Conservation (phyloP, 1,284 basidiomycete genomes). For the Tilletia horrida region DNA sequence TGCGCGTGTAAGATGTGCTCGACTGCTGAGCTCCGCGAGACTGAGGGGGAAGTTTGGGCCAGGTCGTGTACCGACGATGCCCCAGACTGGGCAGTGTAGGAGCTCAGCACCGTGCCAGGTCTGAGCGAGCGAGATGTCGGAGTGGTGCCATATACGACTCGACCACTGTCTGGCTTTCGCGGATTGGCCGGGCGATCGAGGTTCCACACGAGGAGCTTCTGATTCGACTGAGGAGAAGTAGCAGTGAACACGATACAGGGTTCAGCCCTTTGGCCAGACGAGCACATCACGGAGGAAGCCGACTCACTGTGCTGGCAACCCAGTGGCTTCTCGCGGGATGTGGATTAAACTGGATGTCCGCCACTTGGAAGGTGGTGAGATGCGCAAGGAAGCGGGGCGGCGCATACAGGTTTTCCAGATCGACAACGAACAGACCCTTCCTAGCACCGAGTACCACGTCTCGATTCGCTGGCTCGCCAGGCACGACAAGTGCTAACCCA, state of each 20-base stretch:
- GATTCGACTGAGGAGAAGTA: constrained; percentile 63
- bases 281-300: neutral
- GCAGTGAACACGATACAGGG: neutral
- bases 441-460: constrained; percentile 59
- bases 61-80: constrained; percentile 20
- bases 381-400: constrained; percentile 90
- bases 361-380: constrained; percentile 93
- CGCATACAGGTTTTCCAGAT: constrained; percentile 79
- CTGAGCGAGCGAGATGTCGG: constrained; percentile 27
- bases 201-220: constrained; percentile 97
- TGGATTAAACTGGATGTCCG: constrained; percentile 91
- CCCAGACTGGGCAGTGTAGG: constrained; percentile 20
- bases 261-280: neutral
- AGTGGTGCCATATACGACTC: constrained; percentile 23
- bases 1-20: constrained; percentile 50
- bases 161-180: neutral
- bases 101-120: constrained; percentile 20
- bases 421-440: constrained; percentile 92
- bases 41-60: constrained; percentile 10
- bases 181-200: constrained; percentile 58
- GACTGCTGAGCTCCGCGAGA: constrained; percentile 34
- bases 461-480: constrained; percentile 36
- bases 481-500: neutral
- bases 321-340: constrained; percentile 78
- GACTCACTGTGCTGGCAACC: constrained; percentile 73